Evolutionary conservation across 140 eudicot species (phyloP), one percentile per base, ranked within the genome.

Genomic region (Bidens hawaiensis): DNA sequence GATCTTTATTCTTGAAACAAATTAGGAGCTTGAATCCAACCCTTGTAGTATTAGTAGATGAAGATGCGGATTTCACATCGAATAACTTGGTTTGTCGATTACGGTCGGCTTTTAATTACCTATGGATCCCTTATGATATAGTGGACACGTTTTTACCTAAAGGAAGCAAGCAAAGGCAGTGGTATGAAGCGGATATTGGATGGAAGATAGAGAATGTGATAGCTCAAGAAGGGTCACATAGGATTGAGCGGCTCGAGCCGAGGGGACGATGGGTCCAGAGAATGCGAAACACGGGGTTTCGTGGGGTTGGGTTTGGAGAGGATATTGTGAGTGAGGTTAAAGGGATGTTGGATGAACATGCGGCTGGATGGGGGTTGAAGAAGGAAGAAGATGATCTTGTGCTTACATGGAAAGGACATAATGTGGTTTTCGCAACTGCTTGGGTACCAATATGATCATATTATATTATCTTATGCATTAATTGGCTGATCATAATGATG

Each of bases 331-430:
- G 56, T 13, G 97, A 88, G 43, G 97, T 94, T 75, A 94, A 85
- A 59, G 80, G 72, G 41, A 85, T 94, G 97, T 70, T 94, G 13
- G 94, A 94, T 64, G 95, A 94, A 62, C 97, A 94, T 78, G 94
- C 95, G 19, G 95, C 86, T 27, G 99, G 99, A 25, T 94, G 99
- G 99, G 99, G 99, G 26, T 53, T 86, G 34, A 94, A 94, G 90
- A 94, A 76, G 80, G 99, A 94, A 68, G 96, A 93, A 21, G 94
- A 88, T 28, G 86, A 94, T 77, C 80, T 85, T 75, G 90, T 94
- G 34, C 89, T 94, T 52, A 94, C 97, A 0, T 94, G 99, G 99
- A 94, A 94, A 76, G 99, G 99, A 16, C 99, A 94, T 56, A 94
- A 88, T 79, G 95, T 88, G 56, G 95, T 88, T 4, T 94, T 94